A percentile compares a stretch with the other conserved stretches of the same genome.
Conservation (phyloP, 2,329 filamentous ascomycete genomes). For the Penicillium sp. region DNA sequence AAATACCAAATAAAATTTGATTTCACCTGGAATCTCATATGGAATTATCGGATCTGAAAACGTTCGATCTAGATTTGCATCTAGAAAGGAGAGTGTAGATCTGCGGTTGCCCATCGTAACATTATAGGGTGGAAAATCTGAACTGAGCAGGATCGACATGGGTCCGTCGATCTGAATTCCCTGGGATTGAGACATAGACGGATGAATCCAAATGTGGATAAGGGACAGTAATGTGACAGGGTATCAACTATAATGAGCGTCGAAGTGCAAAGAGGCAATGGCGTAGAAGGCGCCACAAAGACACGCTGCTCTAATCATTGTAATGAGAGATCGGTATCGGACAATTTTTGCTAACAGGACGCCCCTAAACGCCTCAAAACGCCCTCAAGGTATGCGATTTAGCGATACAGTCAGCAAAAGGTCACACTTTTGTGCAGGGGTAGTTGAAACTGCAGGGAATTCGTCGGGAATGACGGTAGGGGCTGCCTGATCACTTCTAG, state of each 20-base stretch:
- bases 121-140: neutral
- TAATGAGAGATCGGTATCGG: neutral
- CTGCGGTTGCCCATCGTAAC: constrained; percentile 6
- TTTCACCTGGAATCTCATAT: no score
- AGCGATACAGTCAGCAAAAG: neutral
- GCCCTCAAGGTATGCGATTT: neutral
- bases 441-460: neutral
- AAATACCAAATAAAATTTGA: neutral
- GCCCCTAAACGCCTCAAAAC: neutral
- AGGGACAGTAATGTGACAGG: neutral
- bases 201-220: neutral
- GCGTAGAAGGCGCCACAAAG: no score
- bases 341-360: neutral
- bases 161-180: neutral
- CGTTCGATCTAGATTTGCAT: neutral
- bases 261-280: neutral
- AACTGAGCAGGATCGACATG: constrained; percentile 1
- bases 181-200: neutral
- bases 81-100: neutral
- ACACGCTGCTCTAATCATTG: no score
- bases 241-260: neutral
- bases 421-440: neutral
- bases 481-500: neutral
- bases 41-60: neutral
- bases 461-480: neutral